phyloP scores from a whole-genome alignment of 129 eudicot species.

The Flaveria sonorensis region DNA sequence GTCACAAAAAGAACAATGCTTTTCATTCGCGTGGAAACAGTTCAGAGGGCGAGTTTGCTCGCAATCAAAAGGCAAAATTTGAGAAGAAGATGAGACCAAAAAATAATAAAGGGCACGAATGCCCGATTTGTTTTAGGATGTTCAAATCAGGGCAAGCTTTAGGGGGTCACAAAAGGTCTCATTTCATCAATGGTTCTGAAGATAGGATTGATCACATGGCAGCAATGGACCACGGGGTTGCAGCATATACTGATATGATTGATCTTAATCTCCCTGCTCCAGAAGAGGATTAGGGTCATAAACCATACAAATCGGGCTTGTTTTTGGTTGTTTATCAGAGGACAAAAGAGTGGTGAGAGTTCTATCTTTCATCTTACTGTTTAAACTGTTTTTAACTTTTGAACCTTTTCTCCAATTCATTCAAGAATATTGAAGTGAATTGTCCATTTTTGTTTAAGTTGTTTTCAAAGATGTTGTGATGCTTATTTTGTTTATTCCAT shows the following conservation, averaged over 20 bases:
- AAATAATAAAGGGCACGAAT: slow-evolving; percentile 70
- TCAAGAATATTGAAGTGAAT: slow-evolving; percentile 22
- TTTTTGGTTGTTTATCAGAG: slow-evolving; percentile 32
- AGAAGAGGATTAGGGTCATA: slow-evolving; percentile 48
- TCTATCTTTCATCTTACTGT: slow-evolving; percentile 31
- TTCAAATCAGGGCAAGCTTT: slow-evolving; percentile 95
- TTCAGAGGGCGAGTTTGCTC: slow-evolving; percentile 35
- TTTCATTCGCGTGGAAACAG: slow-evolving; percentile 39
- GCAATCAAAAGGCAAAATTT: slow-evolving; percentile 36
- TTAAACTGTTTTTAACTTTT: slow-evolving; percentile 29
- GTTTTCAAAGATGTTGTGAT: slow-evolving; percentile 31
- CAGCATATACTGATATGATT: slow-evolving; percentile 41
- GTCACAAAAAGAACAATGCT: slow-evolving; percentile 57
- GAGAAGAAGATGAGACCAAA: slow-evolving; percentile 51
- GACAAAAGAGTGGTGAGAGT: slow-evolving; percentile 35
- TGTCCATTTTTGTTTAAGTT: slow-evolving; percentile 32
- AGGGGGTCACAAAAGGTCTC: slow-evolving; percentile 98
- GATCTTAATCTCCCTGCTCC: slow-evolving; percentile 93
- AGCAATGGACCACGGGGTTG: slow-evolving; percentile 39
- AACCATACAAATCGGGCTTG: slow-evolving; percentile 3
- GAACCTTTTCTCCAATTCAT: slow-evolving; percentile 39
- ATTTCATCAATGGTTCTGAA: slow-evolving; percentile 60
- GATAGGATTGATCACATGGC: slow-evolving; percentile 37
- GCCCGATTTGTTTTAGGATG: slow-evolving; percentile 77
- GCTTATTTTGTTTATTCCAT: slow-evolving; percentile 24